Evolutionary conservation across 768 basidiomycete genomes (phyloP), one percentile per base, ranked within the genome.

Genomic region (Pholiota molesta): DNA sequence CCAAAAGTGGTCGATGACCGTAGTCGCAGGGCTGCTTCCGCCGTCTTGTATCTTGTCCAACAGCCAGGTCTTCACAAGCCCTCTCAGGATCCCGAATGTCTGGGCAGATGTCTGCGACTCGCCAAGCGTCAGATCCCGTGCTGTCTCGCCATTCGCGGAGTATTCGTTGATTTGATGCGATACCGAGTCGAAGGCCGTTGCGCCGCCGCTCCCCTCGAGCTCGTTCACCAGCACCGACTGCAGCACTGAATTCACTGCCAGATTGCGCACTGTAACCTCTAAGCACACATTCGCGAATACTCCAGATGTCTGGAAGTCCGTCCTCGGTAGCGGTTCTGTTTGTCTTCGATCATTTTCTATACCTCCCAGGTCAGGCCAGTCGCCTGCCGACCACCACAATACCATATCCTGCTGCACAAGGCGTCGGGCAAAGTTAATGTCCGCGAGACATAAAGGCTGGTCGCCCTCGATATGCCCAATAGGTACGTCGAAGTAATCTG

Each of bases 201-300:
- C 82, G 3, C 96, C 97, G 1, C 95, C 92, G 62, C 91, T 94
- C 1, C 97, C 97, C 74, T 99, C 97, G 68, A 99, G 83, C 72
- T 99, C 97, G 77, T 99, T 98, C 64, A 99, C 94, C 59, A 97
- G 80, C 33, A 96, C 86, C 2, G 97, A 96, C 67, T 99, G 97
- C 10, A 98, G 78, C 5, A 99, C 91, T 0, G 97, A 89, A 71
- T 99, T 90, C 62, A 99, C 91, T 0, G 96, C 96, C 17, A 99
- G 81, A 74, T 99, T 97, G 56, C 92, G 88, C 19, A 99, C 83
- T 7, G 91, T 87, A 64, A 99, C 78, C 65, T 97, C 93, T 40
- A 99, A 79, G 63, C 95, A 97, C 19, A 97, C 97, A 62, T 96
- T 97, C 19, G 91, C 86, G 74, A 97, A 98, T 63, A 89, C 89